phyloP scores from a whole-genome alignment of 2,329 filamentous ascomycete genomes.

The Fusarium mundagurra region DNA sequence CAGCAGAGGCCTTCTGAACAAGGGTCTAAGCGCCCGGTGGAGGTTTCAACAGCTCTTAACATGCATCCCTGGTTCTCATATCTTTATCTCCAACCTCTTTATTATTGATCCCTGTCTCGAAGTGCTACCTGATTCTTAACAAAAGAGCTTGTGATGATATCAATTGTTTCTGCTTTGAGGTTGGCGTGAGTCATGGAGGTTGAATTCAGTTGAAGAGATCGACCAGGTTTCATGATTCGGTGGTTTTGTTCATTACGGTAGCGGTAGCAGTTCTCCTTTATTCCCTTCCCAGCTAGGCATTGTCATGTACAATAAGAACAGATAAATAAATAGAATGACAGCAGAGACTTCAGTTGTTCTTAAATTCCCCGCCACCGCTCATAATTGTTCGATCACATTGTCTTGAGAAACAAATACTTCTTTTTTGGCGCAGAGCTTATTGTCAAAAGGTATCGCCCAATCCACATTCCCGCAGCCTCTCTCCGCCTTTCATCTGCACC shows the following conservation, averaged over 20 bases:
- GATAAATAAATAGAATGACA: not conserved
- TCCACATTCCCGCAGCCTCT: not conserved
- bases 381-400: slow-evolving; percentile 15
- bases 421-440: not conserved
- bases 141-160: not conserved
- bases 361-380: slow-evolving; percentile 16
- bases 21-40: not conserved
- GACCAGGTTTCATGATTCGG: not conserved
- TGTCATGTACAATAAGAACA: not conserved
- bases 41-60: not conserved
- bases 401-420: not conserved
- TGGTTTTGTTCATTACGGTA: not conserved
- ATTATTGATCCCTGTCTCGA: not conserved
- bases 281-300: not conserved
- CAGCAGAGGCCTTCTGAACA: not conserved
- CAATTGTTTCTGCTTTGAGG: not conserved
- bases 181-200: not conserved
- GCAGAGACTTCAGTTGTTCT: not conserved
- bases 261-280: not conserved
- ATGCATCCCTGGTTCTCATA: not conserved
- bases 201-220: not conserved
- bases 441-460: not conserved
- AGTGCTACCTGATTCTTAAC: not conserved
- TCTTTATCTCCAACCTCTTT: slow-evolving; percentile 24
- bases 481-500: slow-evolving; percentile 12